Percentiles rank a stretch among this genome's conserved stretches.
These are phyloP conservation scores for Pseudisothecium myosuroides DNA, from an alignment of 225 moss, liverwort and hornwort genomes.

Conservation along the genomic window DNA sequence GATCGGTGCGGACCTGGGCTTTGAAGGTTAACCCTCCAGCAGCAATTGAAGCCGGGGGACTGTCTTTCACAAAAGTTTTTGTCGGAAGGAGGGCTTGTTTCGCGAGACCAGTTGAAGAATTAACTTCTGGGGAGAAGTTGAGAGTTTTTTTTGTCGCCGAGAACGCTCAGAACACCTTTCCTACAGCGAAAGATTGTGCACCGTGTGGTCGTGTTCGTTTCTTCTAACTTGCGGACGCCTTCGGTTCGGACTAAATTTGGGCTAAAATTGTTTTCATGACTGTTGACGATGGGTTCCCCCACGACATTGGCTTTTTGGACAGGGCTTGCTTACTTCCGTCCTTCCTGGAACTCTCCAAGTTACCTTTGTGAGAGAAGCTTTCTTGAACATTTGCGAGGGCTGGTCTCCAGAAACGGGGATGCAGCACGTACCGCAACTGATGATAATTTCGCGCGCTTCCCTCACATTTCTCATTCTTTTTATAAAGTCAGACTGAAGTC, in stretches of 20 bases:
- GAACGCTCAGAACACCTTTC: neutral
- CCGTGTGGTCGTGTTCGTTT: neutral
- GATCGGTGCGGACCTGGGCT: neutral
- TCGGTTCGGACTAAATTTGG: neutral
- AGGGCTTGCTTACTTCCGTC: neutral
- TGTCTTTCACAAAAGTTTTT: neutral
- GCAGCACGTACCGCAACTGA: neutral
- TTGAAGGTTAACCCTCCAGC: neutral
- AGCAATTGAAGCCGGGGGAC: neutral
- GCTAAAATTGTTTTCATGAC: neutral
- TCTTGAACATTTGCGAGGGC: neutral
- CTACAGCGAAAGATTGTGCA: neutral
- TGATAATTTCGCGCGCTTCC: neutral
- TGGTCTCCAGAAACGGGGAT: neutral
- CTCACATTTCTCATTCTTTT: neutral
- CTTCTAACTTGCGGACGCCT: neutral
- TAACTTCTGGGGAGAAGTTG: neutral
- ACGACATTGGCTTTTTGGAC: neutral
- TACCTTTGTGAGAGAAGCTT: neutral
- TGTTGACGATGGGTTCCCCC: too few species aligned
- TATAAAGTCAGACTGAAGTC: neutral
- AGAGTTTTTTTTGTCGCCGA: neutral
- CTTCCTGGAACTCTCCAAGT: neutral
- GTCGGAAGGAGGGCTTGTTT: neutral
- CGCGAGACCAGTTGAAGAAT: neutral